Conservation (phyloP, 139 green algal species). For the Chlamydomonas applanata region DNA sequence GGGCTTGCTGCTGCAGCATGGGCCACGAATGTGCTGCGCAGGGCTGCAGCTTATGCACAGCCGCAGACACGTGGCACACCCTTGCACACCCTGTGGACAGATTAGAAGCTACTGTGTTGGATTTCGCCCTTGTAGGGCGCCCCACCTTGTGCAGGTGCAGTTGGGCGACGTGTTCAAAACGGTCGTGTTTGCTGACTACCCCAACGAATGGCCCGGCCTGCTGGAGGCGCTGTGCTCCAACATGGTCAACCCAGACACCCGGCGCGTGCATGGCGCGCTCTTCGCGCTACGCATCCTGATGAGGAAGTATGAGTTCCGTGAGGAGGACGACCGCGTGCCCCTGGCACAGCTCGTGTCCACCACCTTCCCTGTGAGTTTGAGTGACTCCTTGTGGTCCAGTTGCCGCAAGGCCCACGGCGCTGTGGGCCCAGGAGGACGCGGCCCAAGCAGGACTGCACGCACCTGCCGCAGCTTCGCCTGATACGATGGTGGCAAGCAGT, state of each 20-base stretch:
- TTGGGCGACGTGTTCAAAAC: slow-evolving; percentile 82
- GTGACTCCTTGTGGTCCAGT: background rate
- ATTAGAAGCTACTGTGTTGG: background rate
- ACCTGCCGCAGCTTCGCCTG: too few species aligned
- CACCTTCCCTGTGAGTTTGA: slow-evolving; percentile 63
- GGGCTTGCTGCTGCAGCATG: too few species aligned
- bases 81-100: too few species aligned
- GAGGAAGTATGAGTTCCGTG: slow-evolving; percentile 96
- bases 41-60: too few species aligned
- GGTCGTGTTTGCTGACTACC: slow-evolving; percentile 86
- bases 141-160: slow-evolving; percentile 70
- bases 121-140: slow-evolving; percentile 39
- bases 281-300: slow-evolving; percentile 79
- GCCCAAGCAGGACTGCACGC: too few species aligned
- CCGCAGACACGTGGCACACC: background rate
- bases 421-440: too few species aligned
- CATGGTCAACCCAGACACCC: slow-evolving; percentile 63
- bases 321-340: slow-evolving; percentile 62
- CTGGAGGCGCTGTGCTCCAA: slow-evolving; percentile 49
- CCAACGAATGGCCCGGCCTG: slow-evolving; percentile 81
- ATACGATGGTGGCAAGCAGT: too few species aligned
- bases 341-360: slow-evolving; percentile 41
- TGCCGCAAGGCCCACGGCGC: too few species aligned
- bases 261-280: slow-evolving; percentile 75
- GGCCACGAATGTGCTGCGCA: too few species aligned